Base-by-base conservation (phyloP, 352 stramenopile species). In the Globisporangium cederbergense region DNA sequence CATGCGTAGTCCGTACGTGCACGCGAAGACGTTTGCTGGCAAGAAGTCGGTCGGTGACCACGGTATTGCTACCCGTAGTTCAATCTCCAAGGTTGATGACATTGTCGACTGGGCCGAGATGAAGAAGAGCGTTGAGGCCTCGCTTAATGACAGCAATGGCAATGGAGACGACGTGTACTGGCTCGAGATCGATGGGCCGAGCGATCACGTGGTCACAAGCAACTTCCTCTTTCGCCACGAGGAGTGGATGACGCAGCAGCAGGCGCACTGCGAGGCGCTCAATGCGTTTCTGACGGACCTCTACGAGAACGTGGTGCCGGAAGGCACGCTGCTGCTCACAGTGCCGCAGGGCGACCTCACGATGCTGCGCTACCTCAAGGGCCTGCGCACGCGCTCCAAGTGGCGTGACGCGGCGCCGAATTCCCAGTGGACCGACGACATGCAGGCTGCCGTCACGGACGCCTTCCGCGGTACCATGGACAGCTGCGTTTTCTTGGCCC, bases 311-410 rank as follows among this genome's bases (percentile, higher is more conserved):
- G 71, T 74, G 36, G 55, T 93, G n/a, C 62, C 71, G 2, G 58
- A 77, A 8, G 70, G 72, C 4, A 93, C 82, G 32, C 62, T 95
- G 10, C 42, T 93, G 22, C 47, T 95, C 25, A 81, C 78, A 3
- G 62, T 95, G 14, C 87, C 86, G 1, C 87, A 95, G 59, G 82
- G 81, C 9, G 87, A 93, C 60, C 34, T 93, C 59, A 79, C 71
- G 14, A 69, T 93, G 53, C 67, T 93, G 62, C 72, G 81, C 14
- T 89, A 93, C 64, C 73, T 93, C 50, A 90, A 91, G 64, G 87
- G 73, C 0, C 66, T 93, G 32, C 81, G 83, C 11, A 91, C 80
- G 32, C 84, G 84, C 50, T 79, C 87, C 43, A 86, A 86, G 55
- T 95, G 87, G 87, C 81, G 82, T 22, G 83, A 95, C 59, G 69